Base-by-base conservation (phyloP, 371 early-diverging fungal genomes). In the Lichtheimia ramosa region DNA sequence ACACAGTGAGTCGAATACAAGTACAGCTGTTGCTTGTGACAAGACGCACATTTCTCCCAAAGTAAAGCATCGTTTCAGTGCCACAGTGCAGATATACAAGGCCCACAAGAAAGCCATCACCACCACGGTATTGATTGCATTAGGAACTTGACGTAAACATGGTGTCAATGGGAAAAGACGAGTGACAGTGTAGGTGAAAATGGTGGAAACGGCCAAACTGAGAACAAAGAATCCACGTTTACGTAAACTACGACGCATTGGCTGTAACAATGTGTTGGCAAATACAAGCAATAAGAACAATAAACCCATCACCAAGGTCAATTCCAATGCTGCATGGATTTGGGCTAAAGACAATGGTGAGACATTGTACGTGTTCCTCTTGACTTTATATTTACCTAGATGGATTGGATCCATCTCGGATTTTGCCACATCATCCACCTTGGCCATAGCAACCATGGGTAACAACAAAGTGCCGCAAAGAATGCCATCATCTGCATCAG, bases 31-130 rank as follows among this genome's bases (percentile, higher is more conserved):
- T 0, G 80, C 79, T 63, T 89, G 84, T 0, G 85, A 75, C n/a
- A 89, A 58, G 8, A 91, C 68, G 16, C 81, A 79, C 72, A 88
- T 76, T 65, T 91, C 91, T 1, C 89, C 89, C 52, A 85, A 68
- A 0, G 91, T 88, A 65, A 91, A 89, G 42, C 82, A 82, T 10
- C 76, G 75, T 23, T 80, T 73, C 13, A 79, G 55, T 3, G 74
- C 71, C 0, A 74, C 74, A 1, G 70, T 73, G 16, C 76, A 71
- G 14, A 75, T 64, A 61, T 81, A 81, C 2, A 81, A 56, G 13
- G 71, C 64, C 71, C 75, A 73, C 59, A 75, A 78, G 57, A 77
- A 77, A 16, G 66, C 59, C 0, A 62, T 65, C 43, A 78, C 48
- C 0, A 74, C 58, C 2, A 74, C 27, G 21, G 72, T 62, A 10